A percentile compares a stretch with the other conserved stretches of the same genome.
These are phyloP conservation scores for Zygosaccharomyces kombuchaensis DNA, from an alignment of 805 yeast genomes.

Conservation along the genomic window DNA sequence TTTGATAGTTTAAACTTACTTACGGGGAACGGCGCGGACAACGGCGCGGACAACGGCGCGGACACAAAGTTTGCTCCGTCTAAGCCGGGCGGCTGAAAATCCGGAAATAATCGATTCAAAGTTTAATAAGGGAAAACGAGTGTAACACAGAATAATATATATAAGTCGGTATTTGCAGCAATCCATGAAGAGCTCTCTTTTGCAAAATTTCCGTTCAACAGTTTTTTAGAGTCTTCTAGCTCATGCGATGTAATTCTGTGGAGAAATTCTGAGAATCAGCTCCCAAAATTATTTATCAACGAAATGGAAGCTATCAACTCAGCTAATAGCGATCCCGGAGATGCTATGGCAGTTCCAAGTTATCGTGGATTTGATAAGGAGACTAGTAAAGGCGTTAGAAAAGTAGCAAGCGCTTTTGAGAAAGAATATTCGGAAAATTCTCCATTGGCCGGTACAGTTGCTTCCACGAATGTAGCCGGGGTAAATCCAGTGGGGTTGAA, in stretches of 20 bases:
- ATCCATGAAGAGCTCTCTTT: too few species aligned
- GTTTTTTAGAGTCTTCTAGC: too few species aligned
- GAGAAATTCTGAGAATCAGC: not conserved
- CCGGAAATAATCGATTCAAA: not conserved
- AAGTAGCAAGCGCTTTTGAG: not conserved
- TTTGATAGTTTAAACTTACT: too few species aligned
- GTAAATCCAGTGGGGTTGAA: constrained; percentile 26
- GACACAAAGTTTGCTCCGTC: not conserved
- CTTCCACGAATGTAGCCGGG: constrained; percentile 10
- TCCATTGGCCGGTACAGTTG: not conserved
- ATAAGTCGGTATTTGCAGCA: too few species aligned
- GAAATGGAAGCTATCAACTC: not conserved
- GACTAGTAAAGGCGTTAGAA: not conserved
- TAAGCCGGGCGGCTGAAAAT: not conserved
- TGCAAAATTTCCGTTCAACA: too few species aligned
- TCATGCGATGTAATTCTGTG: not conserved
- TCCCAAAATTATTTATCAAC: not conserved
- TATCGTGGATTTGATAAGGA: constrained; percentile 1
- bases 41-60: too few species aligned
- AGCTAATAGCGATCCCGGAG: not conserved
- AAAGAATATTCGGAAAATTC: not conserved
- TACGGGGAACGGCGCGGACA: too few species aligned
- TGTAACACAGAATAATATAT: too few species aligned
- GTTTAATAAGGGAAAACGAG: too few species aligned
- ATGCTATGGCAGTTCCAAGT: not conserved